Evolutionary conservation across 2,329 filamentous ascomycete genomes (phyloP).

Genomic region (Arthroderma uncinatum): DNA sequence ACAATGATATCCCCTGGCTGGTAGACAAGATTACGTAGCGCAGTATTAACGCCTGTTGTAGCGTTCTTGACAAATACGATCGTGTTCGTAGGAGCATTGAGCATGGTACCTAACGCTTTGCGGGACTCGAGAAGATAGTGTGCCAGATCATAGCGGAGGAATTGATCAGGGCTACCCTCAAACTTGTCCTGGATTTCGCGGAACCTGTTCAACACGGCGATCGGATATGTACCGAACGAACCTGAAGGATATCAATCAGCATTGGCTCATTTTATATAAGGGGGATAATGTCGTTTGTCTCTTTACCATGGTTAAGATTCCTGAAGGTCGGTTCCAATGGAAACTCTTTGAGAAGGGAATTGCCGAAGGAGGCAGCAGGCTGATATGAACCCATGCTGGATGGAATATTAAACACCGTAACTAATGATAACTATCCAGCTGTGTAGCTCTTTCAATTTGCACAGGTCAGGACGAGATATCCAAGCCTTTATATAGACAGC

Average conservation of each 20-base stretch:
- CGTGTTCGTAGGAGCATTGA: slow-evolving; percentile 55
- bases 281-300: neutral
- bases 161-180: slow-evolving; percentile 62
- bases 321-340: slow-evolving; percentile 55
- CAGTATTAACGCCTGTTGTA: slow-evolving; percentile 57
- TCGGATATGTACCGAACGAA: slow-evolving; percentile 69
- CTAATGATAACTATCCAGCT: neutral
- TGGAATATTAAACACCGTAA: neutral
- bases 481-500: neutral
- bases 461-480: neutral
- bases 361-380: slow-evolving; percentile 40
- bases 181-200: slow-evolving; percentile 54
- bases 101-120: slow-evolving; percentile 50
- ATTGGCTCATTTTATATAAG: neutral
- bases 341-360: slow-evolving; percentile 52
- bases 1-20: slow-evolving; percentile 59
- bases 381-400: neutral
- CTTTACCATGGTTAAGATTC: slow-evolving; percentile 57
- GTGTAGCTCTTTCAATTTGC: neutral
- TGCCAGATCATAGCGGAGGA: slow-evolving; percentile 59
- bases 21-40: slow-evolving; percentile 65
- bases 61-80: slow-evolving; percentile 74
- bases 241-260: slow-evolving; percentile 25
- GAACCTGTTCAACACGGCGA: slow-evolving; percentile 47
- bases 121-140: slow-evolving; percentile 54